Evolutionary conservation across 306 rosid genomes (phyloP).

Genomic region (Cicer pinnatifidum): DNA sequence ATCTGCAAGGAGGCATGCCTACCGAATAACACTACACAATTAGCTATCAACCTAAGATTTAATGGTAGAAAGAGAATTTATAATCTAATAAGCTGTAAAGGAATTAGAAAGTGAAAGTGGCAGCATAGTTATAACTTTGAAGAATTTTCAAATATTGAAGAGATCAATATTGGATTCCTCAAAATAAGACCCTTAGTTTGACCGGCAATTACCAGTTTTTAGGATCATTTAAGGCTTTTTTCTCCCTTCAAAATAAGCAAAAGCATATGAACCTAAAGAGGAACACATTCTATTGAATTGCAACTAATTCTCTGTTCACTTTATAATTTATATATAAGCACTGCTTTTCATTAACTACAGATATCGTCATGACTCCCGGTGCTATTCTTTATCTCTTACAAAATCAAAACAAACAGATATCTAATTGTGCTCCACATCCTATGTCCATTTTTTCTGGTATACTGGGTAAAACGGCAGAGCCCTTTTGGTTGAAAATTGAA

Average conservation of each 20-base stretch:
- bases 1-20: conserved; percentile 99
- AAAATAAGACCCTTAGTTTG: neutral
- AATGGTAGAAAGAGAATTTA: conserved; percentile 26
- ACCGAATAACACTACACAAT: conserved; percentile 46
- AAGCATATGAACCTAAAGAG: neutral
- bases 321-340: neutral
- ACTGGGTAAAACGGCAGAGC: neutral
- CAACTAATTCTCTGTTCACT: neutral
- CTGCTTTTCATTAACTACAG: neutral
- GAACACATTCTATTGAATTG: neutral
- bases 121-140: conserved; percentile 33
- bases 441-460: neutral
- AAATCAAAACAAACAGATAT: neutral
- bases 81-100: conserved; percentile 10
- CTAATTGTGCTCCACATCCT: neutral
- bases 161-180: neutral
- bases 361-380: neutral
- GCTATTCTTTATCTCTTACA: neutral
- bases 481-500: conserved; percentile 2
- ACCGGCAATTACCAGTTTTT: neutral
- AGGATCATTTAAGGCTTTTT: conserved; percentile 6
- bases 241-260: neutral
- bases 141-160: conserved; percentile 30
- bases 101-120: conserved; percentile 38
- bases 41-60: conserved; percentile 36